phyloP scores from a whole-genome alignment of 1,139 yeast genomes.

The Nakaseomyces uthaithaninus region DNA sequence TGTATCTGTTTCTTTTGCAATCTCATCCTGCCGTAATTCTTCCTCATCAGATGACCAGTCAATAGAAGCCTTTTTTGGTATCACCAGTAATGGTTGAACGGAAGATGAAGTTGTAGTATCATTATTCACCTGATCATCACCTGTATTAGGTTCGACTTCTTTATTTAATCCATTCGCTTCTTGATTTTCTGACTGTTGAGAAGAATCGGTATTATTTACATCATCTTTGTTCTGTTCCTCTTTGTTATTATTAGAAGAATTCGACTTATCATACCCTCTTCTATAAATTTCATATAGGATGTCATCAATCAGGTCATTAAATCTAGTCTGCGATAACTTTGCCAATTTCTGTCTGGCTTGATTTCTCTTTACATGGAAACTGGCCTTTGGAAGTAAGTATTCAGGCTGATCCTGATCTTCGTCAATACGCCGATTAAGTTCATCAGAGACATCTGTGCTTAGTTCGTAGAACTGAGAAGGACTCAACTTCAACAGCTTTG shows the following conservation, averaged over 20 bases:
- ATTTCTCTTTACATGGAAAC: slow-evolving; percentile 87
- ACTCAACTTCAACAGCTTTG: slow-evolving; percentile 71
- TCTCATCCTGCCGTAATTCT: slow-evolving; percentile 18
- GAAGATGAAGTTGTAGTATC: slow-evolving; percentile 11
- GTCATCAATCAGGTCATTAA: slow-evolving; percentile 85
- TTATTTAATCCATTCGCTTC: neutral
- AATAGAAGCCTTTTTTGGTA: slow-evolving; percentile 69
- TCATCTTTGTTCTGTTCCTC: neutral
- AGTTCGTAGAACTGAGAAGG: slow-evolving; percentile 82
- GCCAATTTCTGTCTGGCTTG: slow-evolving; percentile 93
- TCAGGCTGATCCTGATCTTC: slow-evolving; percentile 47
- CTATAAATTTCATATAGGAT: slow-evolving; percentile 81
- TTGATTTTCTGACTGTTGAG: neutral
- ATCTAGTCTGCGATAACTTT: slow-evolving; percentile 70
- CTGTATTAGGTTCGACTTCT: neutral
- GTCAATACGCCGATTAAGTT: slow-evolving; percentile 63
- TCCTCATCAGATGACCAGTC: slow-evolving; percentile 83
- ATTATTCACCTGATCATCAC: slow-evolving; percentile 1
- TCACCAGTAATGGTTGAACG: slow-evolving; percentile 52
- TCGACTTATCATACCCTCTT: slow-evolving; percentile 37
- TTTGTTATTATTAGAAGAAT: neutral
- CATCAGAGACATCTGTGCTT: slow-evolving; percentile 90
- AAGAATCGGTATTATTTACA: neutral
- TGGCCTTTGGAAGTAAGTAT: slow-evolving; percentile 57
- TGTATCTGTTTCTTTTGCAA: neutral